phyloP scores from a whole-genome alignment of 495 filamentous ascomycete genomes.

The Apodospora peruviana region DNA sequence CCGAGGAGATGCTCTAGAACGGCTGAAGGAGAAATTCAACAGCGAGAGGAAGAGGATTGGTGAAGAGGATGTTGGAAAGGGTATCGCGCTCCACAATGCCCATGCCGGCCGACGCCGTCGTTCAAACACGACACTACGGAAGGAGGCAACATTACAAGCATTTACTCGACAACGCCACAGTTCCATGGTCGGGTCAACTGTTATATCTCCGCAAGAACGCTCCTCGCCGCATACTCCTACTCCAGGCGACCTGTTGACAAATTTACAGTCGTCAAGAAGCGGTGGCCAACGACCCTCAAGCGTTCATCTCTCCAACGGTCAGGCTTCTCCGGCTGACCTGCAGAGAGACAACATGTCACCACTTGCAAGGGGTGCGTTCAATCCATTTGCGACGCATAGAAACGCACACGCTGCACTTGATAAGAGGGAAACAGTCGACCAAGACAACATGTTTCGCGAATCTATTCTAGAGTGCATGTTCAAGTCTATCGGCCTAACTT shows the following conservation, averaged over 20 bases:
- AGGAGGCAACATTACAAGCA: slow-evolving; percentile 73
- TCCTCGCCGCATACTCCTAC: slow-evolving; percentile 44
- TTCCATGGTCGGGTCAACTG: slow-evolving; percentile 19
- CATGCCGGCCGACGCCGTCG: slow-evolving; percentile 58
- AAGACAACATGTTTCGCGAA: slow-evolving; percentile 80
- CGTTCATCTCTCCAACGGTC: slow-evolving; percentile 3
- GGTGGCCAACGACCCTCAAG: slow-evolving; percentile 9
- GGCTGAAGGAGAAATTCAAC: slow-evolving; percentile 89
- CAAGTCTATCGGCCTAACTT: slow-evolving; percentile 83
- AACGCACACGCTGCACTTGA: slow-evolving; percentile 49
- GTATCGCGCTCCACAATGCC: slow-evolving; percentile 88
- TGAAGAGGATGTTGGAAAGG: slow-evolving; percentile 80
- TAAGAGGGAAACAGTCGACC: slow-evolving; percentile 71
- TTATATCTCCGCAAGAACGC: slow-evolving; percentile 18
- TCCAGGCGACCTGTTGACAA: slow-evolving; percentile 75
- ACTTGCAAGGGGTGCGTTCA: slow-evolving; percentile 51
- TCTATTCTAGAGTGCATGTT: slow-evolving; percentile 93
- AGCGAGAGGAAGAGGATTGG: slow-evolving; percentile 80
- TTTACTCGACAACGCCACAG: slow-evolving; percentile 40
- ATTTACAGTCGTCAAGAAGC: slow-evolving; percentile 66
- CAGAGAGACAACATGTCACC: slow-evolving; percentile 41
- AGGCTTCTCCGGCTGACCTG: slow-evolving; percentile 11
- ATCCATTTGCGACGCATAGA: slow-evolving; percentile 53
- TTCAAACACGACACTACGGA: slow-evolving; percentile 69
- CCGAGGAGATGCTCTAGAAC: slow-evolving; percentile 72